Base-by-base conservation (phyloP, 139 green algal genomes). In the Parachlorella kessleri region DNA sequence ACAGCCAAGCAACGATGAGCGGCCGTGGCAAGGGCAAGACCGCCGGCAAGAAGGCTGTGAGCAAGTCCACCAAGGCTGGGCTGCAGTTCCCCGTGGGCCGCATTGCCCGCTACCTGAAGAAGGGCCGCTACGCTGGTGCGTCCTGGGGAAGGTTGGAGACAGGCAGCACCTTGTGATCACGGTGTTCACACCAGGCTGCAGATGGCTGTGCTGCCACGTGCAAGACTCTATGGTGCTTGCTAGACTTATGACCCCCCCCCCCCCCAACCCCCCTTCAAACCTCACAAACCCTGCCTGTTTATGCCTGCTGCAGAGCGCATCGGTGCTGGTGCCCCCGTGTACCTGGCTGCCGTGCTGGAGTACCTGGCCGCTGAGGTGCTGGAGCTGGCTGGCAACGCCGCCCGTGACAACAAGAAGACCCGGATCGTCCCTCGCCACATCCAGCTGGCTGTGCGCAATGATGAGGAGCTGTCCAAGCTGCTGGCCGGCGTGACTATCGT, bases 391-490 rank as follows among this genome's bases (percentile, higher is more conserved):
- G 81, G 81, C 77, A 89, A 87, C 79, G 94, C 94, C 55, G 89
- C 94, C 33, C 88, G 94, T 40, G 94, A 98, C 89, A 98, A 97
- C 91, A 98, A 98, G 89, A 97, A 97, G 92, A 96, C 88, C 55
- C 91, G 94, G 75, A 97, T 98, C 73, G 75, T 93, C 9, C 92
- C 93, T 39, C 85, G 94, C 72, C 93, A 98, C 86, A 96, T 98
- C 83, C 93, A 98, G 89, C 88, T 98, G 55, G 93, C 95, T 39
- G 91, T 98, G 68, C 87, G 93, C 79, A 98, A 98, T 77, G 94
- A 98, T 70, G 94, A 98, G 90, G 95, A 98, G 91, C 91, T 98
- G 77, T 85, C 73, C 91, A 98, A 97, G 92, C 91, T 98, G 76
- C 88, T 97, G 23, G 86, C 87, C 21, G 81, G 75, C 39, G 92